Evolutionary conservation across 768 basidiomycete species (phyloP).

Genomic region (Serendipita sp.): DNA sequence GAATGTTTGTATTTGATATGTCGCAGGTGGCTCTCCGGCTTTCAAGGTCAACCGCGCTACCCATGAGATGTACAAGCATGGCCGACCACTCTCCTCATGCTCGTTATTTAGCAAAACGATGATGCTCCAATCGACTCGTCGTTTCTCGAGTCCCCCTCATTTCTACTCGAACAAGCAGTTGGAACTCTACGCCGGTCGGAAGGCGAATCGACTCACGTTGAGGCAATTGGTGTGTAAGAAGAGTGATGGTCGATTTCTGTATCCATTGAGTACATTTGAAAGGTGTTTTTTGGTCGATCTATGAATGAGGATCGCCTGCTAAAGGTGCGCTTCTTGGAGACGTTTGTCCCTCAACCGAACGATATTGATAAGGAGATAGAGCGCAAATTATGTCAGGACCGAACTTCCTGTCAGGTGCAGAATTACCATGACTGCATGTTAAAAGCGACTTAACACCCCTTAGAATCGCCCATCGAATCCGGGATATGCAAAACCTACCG

Average conservation of each 20-base stretch:
- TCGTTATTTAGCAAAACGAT: not conserved
- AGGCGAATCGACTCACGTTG: constrained; percentile 55
- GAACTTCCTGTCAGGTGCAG: constrained; percentile 52
- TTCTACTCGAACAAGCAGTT: constrained; percentile 78
- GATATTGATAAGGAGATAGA: constrained; percentile 27
- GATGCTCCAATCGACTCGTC: not conserved
- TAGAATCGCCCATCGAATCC: constrained; percentile 68
- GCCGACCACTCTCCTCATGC: not conserved
- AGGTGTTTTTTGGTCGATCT: constrained; percentile 78
- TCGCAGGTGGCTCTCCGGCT: too few relatives aligned
- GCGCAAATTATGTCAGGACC: constrained; percentile 80
- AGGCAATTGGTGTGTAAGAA: constrained; percentile 49
- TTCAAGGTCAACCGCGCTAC: not conserved
- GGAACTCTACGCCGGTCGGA: constrained; percentile 62
- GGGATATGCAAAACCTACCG: constrained; percentile 74
- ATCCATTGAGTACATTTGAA: not conserved
- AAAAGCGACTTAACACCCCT: not conserved
- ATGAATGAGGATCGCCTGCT: constrained; percentile 67
- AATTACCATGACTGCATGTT: not conserved
- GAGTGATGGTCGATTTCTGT: not conserved
- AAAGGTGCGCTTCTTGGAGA: constrained; percentile 32
- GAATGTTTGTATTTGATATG: too few relatives aligned
- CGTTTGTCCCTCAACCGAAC: not conserved
- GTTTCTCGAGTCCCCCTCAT: not conserved
- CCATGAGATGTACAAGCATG: constrained; percentile 1